These are phyloP conservation scores for Boletus holoroseus DNA, from an alignment of 1,284 basidiomycete species.

Conservation along the genomic window DNA sequence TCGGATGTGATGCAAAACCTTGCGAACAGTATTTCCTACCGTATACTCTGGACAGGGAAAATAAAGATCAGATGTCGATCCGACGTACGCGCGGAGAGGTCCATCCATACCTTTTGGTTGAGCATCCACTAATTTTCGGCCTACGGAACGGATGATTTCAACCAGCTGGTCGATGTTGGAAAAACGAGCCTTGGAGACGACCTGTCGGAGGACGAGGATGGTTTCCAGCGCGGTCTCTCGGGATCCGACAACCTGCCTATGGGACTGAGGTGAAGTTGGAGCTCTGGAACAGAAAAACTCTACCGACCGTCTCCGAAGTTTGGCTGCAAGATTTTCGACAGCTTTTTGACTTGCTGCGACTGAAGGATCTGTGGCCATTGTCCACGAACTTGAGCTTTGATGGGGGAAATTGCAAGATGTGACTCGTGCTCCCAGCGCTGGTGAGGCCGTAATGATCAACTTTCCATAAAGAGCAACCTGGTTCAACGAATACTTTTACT, in stretches of 20 bases:
- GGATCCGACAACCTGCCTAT: conserved; percentile 84
- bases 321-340: conserved; percentile 63
- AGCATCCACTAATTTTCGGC: conserved; percentile 75
- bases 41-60: conserved; percentile 66
- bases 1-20: conserved; percentile 86
- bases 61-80: conserved; percentile 3
- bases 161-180: conserved; percentile 84
- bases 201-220: conserved; percentile 78
- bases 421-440: conserved; percentile 13
- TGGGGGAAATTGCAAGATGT: not conserved
- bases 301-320: conserved; percentile 62
- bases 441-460: not conserved
- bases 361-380: conserved; percentile 42
- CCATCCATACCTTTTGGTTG: conserved; percentile 79
- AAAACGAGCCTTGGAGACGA: conserved; percentile 84
- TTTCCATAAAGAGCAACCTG: conserved; percentile 17
- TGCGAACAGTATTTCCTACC: conserved; percentile 89
- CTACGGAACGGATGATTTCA: conserved; percentile 75
- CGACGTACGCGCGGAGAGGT: not conserved
- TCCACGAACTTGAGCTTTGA: not conserved
- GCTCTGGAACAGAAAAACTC: conserved; percentile 3
- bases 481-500: not conserved
- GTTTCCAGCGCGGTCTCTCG: conserved; percentile 87
- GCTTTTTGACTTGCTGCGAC: conserved; percentile 43
- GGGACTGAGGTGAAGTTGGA: conserved; percentile 3